These are phyloP conservation scores for Passiflora organensis DNA, from an alignment of 345 rosid genomes.

Conservation along the genomic window DNA sequence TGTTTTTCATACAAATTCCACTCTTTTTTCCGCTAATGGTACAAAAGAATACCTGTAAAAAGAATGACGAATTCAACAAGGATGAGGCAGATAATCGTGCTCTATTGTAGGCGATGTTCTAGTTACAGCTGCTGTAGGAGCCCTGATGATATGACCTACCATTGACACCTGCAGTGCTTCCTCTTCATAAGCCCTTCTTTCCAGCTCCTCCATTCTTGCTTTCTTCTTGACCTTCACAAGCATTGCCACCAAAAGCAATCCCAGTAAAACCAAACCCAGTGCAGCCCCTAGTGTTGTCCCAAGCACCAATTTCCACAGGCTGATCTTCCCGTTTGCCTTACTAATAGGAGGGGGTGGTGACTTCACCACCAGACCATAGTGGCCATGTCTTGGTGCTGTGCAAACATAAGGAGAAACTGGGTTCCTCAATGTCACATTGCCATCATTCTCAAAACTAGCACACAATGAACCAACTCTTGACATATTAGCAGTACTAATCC, in stretches of 20 bases:
- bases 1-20: constrained; percentile 16
- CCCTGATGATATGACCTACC: constrained; percentile 81
- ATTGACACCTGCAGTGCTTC: constrained; percentile 88
- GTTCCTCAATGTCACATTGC: constrained; percentile 46
- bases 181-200: constrained; percentile 87
- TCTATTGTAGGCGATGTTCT: constrained; percentile 67
- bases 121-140: constrained; percentile 61
- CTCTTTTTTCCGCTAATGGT: constrained; percentile 16
- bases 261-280: constrained; percentile 58
- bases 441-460: constrained; percentile 59
- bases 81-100: constrained; percentile 43
- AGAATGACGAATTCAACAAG: constrained; percentile 23
- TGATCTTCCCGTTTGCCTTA: constrained; percentile 28
- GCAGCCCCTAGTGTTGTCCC: constrained; percentile 73
- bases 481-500: constrained; percentile 10
- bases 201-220: constrained; percentile 70
- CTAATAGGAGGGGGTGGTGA: constrained; percentile 19
- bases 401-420: constrained; percentile 55
- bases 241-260: constrained; percentile 59
- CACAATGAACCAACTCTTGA: constrained; percentile 49
- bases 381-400: constrained; percentile 55
- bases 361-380: constrained; percentile 66
- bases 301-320: constrained; percentile 70
- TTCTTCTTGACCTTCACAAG: constrained; percentile 71
- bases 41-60: constrained; percentile 28